Conservation (phyloP, 768 basidiomycete species). For the Panus rudis region DNA sequence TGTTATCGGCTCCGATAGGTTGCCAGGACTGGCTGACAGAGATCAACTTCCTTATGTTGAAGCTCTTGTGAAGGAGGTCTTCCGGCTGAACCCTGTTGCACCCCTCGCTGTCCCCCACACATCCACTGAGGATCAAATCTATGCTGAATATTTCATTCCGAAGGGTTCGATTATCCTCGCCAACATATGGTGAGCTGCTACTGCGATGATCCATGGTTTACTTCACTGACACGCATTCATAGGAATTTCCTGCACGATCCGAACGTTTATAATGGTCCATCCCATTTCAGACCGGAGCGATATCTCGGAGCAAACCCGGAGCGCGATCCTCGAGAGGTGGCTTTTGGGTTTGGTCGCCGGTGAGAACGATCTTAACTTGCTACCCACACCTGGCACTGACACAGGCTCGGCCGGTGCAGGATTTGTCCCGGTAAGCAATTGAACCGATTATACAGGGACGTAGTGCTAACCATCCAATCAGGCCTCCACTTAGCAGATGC, state of each 20-base stretch:
- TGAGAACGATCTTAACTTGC: slow-evolving; percentile 1
- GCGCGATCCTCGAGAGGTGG: slow-evolving; percentile 16
- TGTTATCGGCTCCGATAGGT: slow-evolving; percentile 12
- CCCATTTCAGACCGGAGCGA: slow-evolving; percentile 27
- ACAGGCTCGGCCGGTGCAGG: neutral
- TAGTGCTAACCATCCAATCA: neutral
- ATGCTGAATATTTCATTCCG: slow-evolving; percentile 27
- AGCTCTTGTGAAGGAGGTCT: slow-evolving; percentile 20
- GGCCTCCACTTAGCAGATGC: slow-evolving; percentile 24
- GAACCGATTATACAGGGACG: neutral
- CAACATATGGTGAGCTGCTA: slow-evolving; percentile 25
- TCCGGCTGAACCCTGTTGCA: slow-evolving; percentile 27
- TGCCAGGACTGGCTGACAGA: slow-evolving; percentile 7
- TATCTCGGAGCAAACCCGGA: slow-evolving; percentile 20
- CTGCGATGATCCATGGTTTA: neutral
- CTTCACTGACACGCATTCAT: neutral
- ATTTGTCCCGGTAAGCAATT: slow-evolving; percentile 3
- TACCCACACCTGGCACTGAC: neutral
- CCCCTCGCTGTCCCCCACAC: slow-evolving; percentile 22
- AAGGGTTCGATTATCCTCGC: slow-evolving; percentile 26
- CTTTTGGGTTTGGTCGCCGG: slow-evolving; percentile 27
- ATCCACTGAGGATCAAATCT: slow-evolving; percentile 25
- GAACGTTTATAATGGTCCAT: slow-evolving; percentile 25
- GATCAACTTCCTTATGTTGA: slow-evolving; percentile 10
- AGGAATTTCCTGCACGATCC: slow-evolving; percentile 25